Evolutionary conservation across 1,284 basidiomycete genomes (phyloP), one percentile per base, ranked within the genome.

Genomic region (Pisolithus thermaeus): DNA sequence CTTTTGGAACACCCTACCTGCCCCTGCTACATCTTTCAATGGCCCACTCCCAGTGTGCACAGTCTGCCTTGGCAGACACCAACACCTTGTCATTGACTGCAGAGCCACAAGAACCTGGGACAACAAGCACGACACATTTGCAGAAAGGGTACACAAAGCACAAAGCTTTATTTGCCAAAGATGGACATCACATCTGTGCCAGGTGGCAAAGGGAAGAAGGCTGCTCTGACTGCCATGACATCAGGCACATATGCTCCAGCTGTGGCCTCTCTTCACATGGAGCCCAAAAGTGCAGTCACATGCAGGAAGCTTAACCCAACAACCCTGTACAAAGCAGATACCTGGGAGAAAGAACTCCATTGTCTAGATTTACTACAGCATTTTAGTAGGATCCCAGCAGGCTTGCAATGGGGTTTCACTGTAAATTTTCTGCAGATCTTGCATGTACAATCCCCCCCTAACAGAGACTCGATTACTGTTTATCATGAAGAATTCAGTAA

Each of bases 211-310:
- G 30, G 4, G 30, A 32, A 14, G 30, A 32, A 14, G 12, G 54
- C 1, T 55, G 48, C 9, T 2, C 7, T 1, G 30, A 41, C 20
- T 37, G 2, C 6, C 42, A 46, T 3, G 20, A 40, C 1, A 18
- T 12, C 22, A 12, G 4, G 0, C 61, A 61, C 40, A 8, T 57
- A 4, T 69, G 64, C 48, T 63, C 61, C 0, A 64, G 64, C 0
- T 69, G 64, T 18, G 49, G 56, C 0, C 38, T 52, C 0, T 7
- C 27, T 1, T 40, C 27, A 1, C 65, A 38, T 9, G 18, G 37
- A 38, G 37, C 37, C n/a, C 28, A 30, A 7, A 30, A 30, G 28
- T 30, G 28, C 28, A 7, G 8, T 38, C n/a, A n/a, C n/a, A n/a
- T n/a, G n/a, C n/a, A n/a, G n/a, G n/a, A n/a, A n/a, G n/a, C n/a